Evolutionary conservation across 208 protist species (phyloP).

Genomic region (Lotmaria passim): DNA sequence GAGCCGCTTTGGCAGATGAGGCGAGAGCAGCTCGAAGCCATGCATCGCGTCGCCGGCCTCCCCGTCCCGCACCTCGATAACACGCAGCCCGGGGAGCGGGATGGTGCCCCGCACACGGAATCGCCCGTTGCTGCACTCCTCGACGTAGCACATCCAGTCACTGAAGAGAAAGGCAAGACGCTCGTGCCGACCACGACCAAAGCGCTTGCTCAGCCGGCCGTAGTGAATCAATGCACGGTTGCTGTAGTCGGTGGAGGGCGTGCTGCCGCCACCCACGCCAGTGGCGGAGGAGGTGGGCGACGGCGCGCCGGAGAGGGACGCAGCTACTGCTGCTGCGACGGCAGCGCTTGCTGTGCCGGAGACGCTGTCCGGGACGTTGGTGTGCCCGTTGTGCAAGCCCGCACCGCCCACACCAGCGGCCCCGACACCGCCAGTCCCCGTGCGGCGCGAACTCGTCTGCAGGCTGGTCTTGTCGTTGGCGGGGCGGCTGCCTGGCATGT

Average conservation of each 20-base stretch:
- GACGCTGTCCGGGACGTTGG: constrained; percentile 7
- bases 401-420: neutral
- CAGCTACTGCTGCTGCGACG: neutral
- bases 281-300: neutral
- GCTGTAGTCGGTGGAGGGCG: constrained; percentile 15
- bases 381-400: constrained; percentile 17
- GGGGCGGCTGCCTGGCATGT: constrained; percentile 27
- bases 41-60: constrained; percentile 34
- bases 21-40: constrained; percentile 58
- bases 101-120: constrained; percentile 74
- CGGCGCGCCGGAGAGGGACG: neutral
- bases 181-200: constrained; percentile 68
- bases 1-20: constrained; percentile 43
- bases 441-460: neutral
- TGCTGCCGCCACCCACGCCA: constrained; percentile 11
- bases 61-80: constrained; percentile 52
- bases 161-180: constrained; percentile 84
- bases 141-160: constrained; percentile 82
- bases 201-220: constrained; percentile 70
- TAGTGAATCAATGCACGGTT: constrained; percentile 70
- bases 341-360: neutral
- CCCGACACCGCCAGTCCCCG: neutral
- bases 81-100: constrained; percentile 50
- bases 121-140: constrained; percentile 70
- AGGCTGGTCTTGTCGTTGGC: neutral